A percentile compares a stretch with the other conserved stretches of the same genome.
phyloP scores from a whole-genome alignment of 2,329 filamentous ascomycete genomes.

The Fusarium albidum region DNA sequence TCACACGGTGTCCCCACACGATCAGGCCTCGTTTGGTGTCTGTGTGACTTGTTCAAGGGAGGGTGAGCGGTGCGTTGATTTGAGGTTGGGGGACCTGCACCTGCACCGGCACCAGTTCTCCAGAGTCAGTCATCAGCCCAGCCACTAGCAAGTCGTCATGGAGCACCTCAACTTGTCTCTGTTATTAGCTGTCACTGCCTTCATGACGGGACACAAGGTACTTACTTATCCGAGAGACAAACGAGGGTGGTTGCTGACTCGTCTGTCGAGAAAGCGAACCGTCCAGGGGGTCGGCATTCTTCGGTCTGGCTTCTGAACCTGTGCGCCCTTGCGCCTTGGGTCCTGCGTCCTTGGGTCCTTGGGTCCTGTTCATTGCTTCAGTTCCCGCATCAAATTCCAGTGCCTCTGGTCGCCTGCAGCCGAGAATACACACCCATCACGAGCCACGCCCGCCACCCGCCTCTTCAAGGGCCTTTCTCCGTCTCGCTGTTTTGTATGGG shows the following conservation, averaged over 20 bases:
- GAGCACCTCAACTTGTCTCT: constrained; percentile 21
- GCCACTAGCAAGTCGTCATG: constrained; percentile 34
- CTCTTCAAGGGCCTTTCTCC: neutral
- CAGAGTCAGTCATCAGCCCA: constrained; percentile 23
- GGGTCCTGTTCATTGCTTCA: constrained; percentile 28
- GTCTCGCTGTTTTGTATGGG: neutral
- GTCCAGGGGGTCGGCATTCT: constrained; percentile 28
- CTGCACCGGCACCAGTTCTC: constrained; percentile 24
- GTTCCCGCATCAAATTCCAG: constrained; percentile 30
- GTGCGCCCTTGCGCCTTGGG: no score
- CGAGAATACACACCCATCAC: constrained; percentile 21
- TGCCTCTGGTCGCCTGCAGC: constrained; percentile 22
- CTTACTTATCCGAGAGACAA: neutral
- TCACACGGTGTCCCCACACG: constrained; percentile 33
- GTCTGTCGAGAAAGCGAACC: constrained; percentile 16
- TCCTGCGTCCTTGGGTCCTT: constrained; percentile 25
- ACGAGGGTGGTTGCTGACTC: neutral
- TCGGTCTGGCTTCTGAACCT: constrained; percentile 18
- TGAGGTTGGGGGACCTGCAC: constrained; percentile 24
- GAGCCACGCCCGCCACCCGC: constrained; percentile 30
- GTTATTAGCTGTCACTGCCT: constrained; percentile 8
- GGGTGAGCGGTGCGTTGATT: constrained; percentile 29
- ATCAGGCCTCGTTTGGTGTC: constrained; percentile 22
- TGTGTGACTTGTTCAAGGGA: constrained; percentile 33
- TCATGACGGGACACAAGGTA: constrained; percentile 9